A percentile compares a stretch with the other conserved stretches of the same genome.
Conservation (phyloP, 805 yeast species). For the Saccharomycopsis capsularis region DNA sequence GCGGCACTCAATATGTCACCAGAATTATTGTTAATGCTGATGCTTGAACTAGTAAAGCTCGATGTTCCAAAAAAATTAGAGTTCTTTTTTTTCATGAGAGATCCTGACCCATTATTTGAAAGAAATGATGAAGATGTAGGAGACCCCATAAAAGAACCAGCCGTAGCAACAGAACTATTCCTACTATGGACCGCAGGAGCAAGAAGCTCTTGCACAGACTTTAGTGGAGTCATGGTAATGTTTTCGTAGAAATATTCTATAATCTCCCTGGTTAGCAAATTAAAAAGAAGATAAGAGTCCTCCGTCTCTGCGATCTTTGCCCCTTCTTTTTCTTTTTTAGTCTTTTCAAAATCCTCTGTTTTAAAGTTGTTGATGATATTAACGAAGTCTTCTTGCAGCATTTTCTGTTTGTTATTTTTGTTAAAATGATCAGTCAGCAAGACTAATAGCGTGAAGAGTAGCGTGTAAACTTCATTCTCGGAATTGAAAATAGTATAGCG, state of each 20-base stretch:
- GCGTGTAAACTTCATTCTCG: slow-evolving; percentile 51
- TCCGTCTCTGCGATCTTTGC: slow-evolving; percentile 6
- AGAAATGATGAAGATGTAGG: slow-evolving; percentile 12
- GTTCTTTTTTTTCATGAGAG: neutral
- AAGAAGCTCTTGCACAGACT: slow-evolving; percentile 35
- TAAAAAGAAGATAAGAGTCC: slow-evolving; percentile 24
- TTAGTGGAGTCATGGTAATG: slow-evolving; percentile 52
- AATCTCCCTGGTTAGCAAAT: slow-evolving; percentile 34
- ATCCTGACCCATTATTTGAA: neutral
- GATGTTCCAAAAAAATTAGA: slow-evolving; percentile 9
- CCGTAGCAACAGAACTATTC: slow-evolving; percentile 24
- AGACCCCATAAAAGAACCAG: slow-evolving; percentile 10
- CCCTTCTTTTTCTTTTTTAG: neutral
- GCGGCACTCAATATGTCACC: neutral
- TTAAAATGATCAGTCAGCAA: slow-evolving; percentile 72
- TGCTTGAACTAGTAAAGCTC: neutral
- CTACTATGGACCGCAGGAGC: slow-evolving; percentile 2
- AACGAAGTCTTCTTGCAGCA: slow-evolving; percentile 58
- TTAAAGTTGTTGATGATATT: slow-evolving; percentile 36
- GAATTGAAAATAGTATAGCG: slow-evolving; percentile 14
- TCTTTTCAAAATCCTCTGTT: slow-evolving; percentile 23
- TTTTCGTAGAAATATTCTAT: slow-evolving; percentile 60
- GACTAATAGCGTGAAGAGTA: slow-evolving; percentile 60
- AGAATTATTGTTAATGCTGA: too few relatives aligned
- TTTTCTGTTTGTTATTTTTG: slow-evolving; percentile 56